Evolutionary conservation across 2,329 filamentous ascomycete species (phyloP), one percentile per base, ranked within the genome.

Genomic region (Aspergillus novofumigatus): DNA sequence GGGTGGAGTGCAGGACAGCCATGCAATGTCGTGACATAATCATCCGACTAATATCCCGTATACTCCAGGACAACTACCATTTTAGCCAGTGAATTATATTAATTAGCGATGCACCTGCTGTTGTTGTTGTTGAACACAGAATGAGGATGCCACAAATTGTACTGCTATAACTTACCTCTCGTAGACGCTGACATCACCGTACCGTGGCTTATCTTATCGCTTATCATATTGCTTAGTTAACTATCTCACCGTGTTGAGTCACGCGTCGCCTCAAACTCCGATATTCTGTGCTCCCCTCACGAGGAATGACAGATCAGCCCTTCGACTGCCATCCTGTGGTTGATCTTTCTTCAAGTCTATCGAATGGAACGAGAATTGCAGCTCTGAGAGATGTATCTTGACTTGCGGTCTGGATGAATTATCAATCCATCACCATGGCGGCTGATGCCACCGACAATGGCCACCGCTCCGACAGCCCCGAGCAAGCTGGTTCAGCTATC

Each of bases 1-100:
- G 74, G 61, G 1, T 81, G 77, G 69, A 70, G 68, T 28, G 66
- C 59, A 54, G 80, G 72, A 47, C 57, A 58, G 38, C 58, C 59
- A n/a, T 52, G 61, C 32, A 65, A 66, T 55, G 58, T 65, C 14
- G 62, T 66, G 47, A 41, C 54, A 38, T 64, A 26, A 56, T 8
- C 11, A 11, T 4, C 21, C 4, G 14, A 26, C 21, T 14, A 3
- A 17, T 14, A 25, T 25, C 11, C 44, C n/a, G n/a, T 14, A 23
- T 47, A 14, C 5, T 3, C 5, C 21, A 3, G 11, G n/a, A 0
- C 3, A 21, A 44, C 2, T 44, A 21, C 10, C n/a, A 21, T 2
- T 0, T 44, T 21, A 44, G n/a, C 20, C 1, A 10, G 26, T 26
- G 14, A 23, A 26, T 7, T 17, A 4, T 4, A 44, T 38, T 21